These are phyloP conservation scores for Termitomyces sp. DNA, from an alignment of 768 basidiomycete genomes.

Conservation along the genomic window DNA sequence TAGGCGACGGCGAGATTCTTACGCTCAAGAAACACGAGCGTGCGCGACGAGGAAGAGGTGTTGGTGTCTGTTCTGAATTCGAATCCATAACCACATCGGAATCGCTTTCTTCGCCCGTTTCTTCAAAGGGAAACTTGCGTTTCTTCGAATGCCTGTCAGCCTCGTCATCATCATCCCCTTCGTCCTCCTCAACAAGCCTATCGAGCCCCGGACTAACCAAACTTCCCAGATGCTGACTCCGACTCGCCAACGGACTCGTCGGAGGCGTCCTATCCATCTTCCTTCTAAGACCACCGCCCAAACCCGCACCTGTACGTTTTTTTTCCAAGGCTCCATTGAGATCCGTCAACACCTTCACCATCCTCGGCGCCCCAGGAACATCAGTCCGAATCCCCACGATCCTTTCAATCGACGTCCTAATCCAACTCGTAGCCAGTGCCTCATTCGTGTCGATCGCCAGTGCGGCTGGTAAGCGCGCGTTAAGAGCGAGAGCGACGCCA, in stretches of 20 bases:
- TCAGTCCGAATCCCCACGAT: constrained; percentile 52
- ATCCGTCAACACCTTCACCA: constrained; percentile 19
- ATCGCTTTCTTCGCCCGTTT: constrained; percentile 13
- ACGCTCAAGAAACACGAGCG: background rate
- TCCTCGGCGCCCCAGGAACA: constrained; percentile 36
- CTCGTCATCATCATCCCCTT: constrained; percentile 18
- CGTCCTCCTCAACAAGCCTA: constrained; percentile 27
- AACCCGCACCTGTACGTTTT: constrained; percentile 8
- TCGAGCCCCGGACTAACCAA: constrained; percentile 25
- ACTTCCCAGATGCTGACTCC: constrained; percentile 19
- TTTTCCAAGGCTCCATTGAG: constrained; percentile 7
- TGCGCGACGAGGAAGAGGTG: constrained; percentile 14
- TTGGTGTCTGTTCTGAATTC: constrained; percentile 17
- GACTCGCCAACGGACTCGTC: constrained; percentile 33
- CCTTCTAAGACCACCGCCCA: background rate
- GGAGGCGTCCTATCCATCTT: constrained; percentile 27
- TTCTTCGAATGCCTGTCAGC: constrained; percentile 22
- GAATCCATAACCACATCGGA: constrained; percentile 14
- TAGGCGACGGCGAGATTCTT: constrained; percentile 8
- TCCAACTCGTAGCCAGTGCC: constrained; percentile 36
- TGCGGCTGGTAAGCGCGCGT: constrained; percentile 50
- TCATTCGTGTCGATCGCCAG: constrained; percentile 46
- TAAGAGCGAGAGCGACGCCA: constrained; percentile 50
- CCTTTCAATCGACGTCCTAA: constrained; percentile 55
- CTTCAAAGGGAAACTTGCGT: constrained; percentile 21